Evolutionary conservation across 768 basidiomycete genomes (phyloP).

Genomic region (Multifurca ochricompacta): DNA sequence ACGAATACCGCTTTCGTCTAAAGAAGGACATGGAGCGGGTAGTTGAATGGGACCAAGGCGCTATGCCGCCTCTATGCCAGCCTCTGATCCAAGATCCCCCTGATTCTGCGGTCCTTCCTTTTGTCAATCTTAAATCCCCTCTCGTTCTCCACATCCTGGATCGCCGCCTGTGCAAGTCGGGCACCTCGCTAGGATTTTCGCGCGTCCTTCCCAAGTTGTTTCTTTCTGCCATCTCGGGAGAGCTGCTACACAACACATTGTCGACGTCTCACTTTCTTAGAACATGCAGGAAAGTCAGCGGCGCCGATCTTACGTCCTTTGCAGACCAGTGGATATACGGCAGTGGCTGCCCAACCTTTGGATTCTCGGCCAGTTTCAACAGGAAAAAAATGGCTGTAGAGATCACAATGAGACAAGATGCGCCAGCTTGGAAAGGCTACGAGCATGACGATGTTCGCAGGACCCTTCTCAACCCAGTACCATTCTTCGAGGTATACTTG

Average conservation of each 20-base stretch:
- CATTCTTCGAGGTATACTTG: conserved; percentile 75
- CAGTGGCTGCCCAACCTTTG: conserved; percentile 89
- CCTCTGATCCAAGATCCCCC: conserved; percentile 82
- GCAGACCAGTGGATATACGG: conserved; percentile 99
- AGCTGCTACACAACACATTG: conserved; percentile 75
- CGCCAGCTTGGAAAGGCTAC: conserved; percentile 61
- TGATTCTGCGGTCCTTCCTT: conserved; percentile 67
- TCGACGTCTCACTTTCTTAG: conserved; percentile 88
- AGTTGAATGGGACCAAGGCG: conserved; percentile 77
- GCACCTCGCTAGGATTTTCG: conserved; percentile 88
- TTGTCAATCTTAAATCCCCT: conserved; percentile 92
- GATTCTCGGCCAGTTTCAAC: conserved; percentile 87
- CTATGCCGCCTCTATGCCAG: conserved; percentile 89
- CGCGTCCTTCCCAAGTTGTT: conserved; percentile 94
- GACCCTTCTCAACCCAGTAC: conserved; percentile 67
- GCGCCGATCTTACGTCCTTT: conserved; percentile 82
- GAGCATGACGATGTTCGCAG: conserved; percentile 63
- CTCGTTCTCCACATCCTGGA: conserved; percentile 96
- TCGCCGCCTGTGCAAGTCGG: conserved; percentile 86
- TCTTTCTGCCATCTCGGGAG: conserved; percentile 87
- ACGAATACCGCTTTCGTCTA: conserved; percentile 91
- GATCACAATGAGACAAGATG: conserved; percentile 85
- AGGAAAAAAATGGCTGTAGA: conserved; percentile 98
- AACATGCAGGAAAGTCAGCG: conserved; percentile 88
- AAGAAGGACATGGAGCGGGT: conserved; percentile 97